Base-by-base conservation (phyloP, 176 grass and related monocot genomes). In the Ampelocalamus luodianensis region DNA sequence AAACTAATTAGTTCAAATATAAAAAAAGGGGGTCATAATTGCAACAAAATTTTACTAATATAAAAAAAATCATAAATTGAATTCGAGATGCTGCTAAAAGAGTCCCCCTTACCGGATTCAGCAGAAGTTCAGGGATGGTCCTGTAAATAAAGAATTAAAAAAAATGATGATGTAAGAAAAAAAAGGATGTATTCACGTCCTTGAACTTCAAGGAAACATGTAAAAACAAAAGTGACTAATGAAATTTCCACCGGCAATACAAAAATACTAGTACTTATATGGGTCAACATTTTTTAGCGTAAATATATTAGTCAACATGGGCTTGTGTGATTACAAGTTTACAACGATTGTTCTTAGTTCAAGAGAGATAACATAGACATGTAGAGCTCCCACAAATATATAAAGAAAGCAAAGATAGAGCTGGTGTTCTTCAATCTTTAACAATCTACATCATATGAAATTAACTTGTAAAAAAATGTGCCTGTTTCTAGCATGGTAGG, bases 91-190 rank as follows among this genome's bases (percentile, higher is more conserved):
- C 12, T 84, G 38, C 6, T 46, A 85, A 71, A 72, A n/a, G 73
- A 75, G 37, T 32, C 9, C 29, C 27, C 1, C 83, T 92, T 92
- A 98, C 91, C 17, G 92, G 89, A 77, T 95, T 98, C 59, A 98
- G 58, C 29, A 98, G 56, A 77, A 95, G 93, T 67, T 95, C 93
- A 74, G 91, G 78, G 87, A 91, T 95, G 59, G 89, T 95, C 87
- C 93, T 95, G 85, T 68, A 78, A 90, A 66, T 6, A 89, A 85
- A 78, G 62, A 82, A 78, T 50, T 84, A 69, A 74, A 92, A 92
- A n/a, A 78, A 68, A 68, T 40, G 27, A 83, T 66, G 69, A 69
- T 59, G 51, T 82, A n/a, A 70, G 63, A 1, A 14, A 51, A 77
- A 15, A 54, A 14, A 4, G 18, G 7, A 69, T 42, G 5, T 80